These are phyloP conservation scores for Rhytidiadelphus loreus DNA, from an alignment of 225 moss, liverwort and hornwort genomes.

Conservation along the genomic window DNA sequence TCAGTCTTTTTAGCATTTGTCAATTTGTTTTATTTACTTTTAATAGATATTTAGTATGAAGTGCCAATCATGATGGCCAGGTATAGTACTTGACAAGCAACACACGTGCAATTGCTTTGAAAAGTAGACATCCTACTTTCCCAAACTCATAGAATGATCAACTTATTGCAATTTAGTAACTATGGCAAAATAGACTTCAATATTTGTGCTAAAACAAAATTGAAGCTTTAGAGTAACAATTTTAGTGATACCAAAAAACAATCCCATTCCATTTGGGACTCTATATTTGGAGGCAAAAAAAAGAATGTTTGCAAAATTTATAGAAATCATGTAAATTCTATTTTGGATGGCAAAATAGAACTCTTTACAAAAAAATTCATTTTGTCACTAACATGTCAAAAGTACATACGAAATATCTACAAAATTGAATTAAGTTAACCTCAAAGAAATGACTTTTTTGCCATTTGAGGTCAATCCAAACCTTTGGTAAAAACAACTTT, in stretches of 20 bases:
- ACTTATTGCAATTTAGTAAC: background rate
- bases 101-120: background rate
- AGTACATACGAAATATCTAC: rapidly evolving
- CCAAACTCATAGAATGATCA: background rate
- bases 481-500: background rate
- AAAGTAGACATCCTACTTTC: background rate
- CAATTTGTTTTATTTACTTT: background rate
- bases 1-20: rapidly evolving
- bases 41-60: background rate
- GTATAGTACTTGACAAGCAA: background rate
- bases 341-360: rapidly evolving
- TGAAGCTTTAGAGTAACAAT: background rate
- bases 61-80: rapidly evolving
- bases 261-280: background rate
- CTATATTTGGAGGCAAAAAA: background rate
- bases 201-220: background rate
- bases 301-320: background rate
- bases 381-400: background rate
- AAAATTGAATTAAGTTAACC: background rate
- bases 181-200: background rate
- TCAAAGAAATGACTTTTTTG: rapidly evolving
- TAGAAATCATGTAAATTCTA: background rate
- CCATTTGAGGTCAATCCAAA: no score
- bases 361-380: no score
- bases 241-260: background rate